Evolutionary conservation across 2,329 filamentous ascomycete species (phyloP), one percentile per base, ranked within the genome.

Genomic region (Fusarium pseudograminearum): DNA sequence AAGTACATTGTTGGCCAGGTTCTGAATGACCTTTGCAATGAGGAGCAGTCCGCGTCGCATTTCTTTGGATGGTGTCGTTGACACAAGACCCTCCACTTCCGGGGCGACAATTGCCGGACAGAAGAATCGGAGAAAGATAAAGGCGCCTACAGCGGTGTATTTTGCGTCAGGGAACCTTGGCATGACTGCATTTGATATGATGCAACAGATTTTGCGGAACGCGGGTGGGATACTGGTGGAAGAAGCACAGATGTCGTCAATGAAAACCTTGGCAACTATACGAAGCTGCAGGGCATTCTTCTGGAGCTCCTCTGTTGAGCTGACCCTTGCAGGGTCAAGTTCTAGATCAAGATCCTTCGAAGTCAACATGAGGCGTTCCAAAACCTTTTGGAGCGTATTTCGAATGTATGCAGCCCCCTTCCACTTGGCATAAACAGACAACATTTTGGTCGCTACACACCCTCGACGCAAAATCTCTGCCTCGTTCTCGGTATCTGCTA

Each of bases 61-160:
- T 72, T 91, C 89, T 75, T 91, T 91, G 2, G 89, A 89, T 8
- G 89, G 89, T 4, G 87, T 74, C 3, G 82, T 82, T 18, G 83
- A 80, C 20, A 91, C 87, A n/a, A 92, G 81, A 4, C 89, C 89
- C 73, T 91, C 90, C 2, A 84, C 86, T 74, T 92, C 89, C 1
- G 90, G 90, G 2, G 90, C 89, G 18, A 92, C 90, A 56, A 92
- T 92, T 28, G 90, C 90, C 10, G 90, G 90, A 69, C 90, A 92
- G 75, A 92, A 92, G 80, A 92, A 92, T 11, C 90, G 86, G 26
- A 92, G 82, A 73, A 92, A 92, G 60, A 92, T 88, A 73, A 92
- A 92, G 1, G 90, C 89, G 2, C 90, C 90, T 16, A 92, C 89
- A 5, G 90, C 90, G 0, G 89, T 92, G 74, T 91, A 92, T 77